Evolutionary conservation across 768 basidiomycete species (phyloP).

Genomic region (Lactarius akahatsu): DNA sequence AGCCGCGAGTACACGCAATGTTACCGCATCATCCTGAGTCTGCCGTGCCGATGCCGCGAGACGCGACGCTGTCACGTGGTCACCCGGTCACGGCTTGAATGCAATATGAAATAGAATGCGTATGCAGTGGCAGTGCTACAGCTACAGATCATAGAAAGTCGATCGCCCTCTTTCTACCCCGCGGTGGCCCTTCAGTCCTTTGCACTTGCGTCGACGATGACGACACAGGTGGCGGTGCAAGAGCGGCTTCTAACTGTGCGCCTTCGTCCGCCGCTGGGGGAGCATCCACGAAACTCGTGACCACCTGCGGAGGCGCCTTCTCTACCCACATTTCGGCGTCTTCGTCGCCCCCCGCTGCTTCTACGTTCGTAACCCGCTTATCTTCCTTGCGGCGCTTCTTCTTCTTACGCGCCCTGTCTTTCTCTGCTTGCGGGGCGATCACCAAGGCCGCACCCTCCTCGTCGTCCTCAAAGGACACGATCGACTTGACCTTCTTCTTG

Average conservation of each 20-base stretch:
- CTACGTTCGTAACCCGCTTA: conserved; percentile 32
- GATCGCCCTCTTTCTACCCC: conserved; percentile 32
- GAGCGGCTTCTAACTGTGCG: not conserved
- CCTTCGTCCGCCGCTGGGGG: not conserved
- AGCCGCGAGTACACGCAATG: not conserved
- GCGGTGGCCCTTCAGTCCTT: conserved; percentile 25
- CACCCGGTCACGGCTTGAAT: not conserved
- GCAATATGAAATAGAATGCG: not conserved
- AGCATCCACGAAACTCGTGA: conserved; percentile 37
- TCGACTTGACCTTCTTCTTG: conserved; percentile 51
- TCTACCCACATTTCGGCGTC: conserved; percentile 60
- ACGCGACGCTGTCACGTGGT: not conserved
- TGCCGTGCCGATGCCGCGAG: not conserved
- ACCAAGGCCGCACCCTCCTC: conserved; percentile 46
- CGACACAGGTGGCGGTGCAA: not conserved
- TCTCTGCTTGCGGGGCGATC: conserved; percentile 30
- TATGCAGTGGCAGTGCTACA: not conserved
- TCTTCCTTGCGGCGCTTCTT: conserved; percentile 44
- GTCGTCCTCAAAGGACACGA: conserved; percentile 81
- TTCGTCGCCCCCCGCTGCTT: conserved; percentile 45
- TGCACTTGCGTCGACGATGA: not conserved
- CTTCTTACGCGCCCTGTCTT: conserved; percentile 40
- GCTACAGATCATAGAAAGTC: conserved; percentile 32
- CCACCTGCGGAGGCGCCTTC: conserved; percentile 53
- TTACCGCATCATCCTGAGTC: not conserved